phyloP scores from a whole-genome alignment of 345 rosid species.

The Lumnitzera racemosa region DNA sequence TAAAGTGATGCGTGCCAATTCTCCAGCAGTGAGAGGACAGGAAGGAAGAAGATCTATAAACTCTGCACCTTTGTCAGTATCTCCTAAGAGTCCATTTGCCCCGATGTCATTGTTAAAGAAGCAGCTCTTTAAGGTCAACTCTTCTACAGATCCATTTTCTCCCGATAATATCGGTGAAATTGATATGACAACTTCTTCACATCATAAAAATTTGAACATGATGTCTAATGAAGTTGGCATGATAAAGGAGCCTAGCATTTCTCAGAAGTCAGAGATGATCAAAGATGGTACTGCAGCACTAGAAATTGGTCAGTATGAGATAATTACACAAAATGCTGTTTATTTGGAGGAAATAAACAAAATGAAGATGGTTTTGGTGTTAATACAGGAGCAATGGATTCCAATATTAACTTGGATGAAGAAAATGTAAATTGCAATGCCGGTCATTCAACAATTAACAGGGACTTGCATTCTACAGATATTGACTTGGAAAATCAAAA shows the following conservation, averaged over 20 bases:
- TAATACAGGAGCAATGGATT: slow-evolving; percentile 18
- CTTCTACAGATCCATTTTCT: slow-evolving; percentile 40
- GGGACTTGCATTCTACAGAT: slow-evolving; percentile 19
- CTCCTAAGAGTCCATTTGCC: slow-evolving; percentile 38
- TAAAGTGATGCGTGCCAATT: slow-evolving; percentile 24
- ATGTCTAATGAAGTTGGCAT: slow-evolving; percentile 26
- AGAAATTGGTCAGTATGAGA: slow-evolving; percentile 18
- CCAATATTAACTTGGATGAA: slow-evolving; percentile 17
- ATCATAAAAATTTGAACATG: slow-evolving; percentile 9
- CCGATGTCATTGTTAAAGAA: slow-evolving; percentile 29
- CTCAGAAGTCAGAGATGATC: slow-evolving; percentile 17
- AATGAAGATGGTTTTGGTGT: slow-evolving; percentile 16
- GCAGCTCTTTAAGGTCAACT: slow-evolving; percentile 23
- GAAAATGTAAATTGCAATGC: slow-evolving; percentile 9
- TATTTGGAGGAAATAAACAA: slow-evolving; percentile 16
- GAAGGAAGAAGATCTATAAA: slow-evolving; percentile 21
- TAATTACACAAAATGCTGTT: slow-evolving; percentile 17
- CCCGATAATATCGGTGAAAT: slow-evolving; percentile 24
- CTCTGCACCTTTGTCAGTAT: slow-evolving; percentile 34
- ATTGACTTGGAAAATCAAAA: slow-evolving; percentile 18
- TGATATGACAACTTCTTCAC: slow-evolving; percentile 19
- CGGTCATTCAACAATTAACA: slow-evolving; percentile 14
- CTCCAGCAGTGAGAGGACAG: slow-evolving; percentile 22
- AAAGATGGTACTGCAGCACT: slow-evolving; percentile 21
- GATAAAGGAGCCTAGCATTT: slow-evolving; percentile 19